A percentile compares a stretch with the other conserved stretches of the same genome.
Evolutionary conservation across 345 rosid species (phyloP).

Genomic region (Mercurialis annua): DNA sequence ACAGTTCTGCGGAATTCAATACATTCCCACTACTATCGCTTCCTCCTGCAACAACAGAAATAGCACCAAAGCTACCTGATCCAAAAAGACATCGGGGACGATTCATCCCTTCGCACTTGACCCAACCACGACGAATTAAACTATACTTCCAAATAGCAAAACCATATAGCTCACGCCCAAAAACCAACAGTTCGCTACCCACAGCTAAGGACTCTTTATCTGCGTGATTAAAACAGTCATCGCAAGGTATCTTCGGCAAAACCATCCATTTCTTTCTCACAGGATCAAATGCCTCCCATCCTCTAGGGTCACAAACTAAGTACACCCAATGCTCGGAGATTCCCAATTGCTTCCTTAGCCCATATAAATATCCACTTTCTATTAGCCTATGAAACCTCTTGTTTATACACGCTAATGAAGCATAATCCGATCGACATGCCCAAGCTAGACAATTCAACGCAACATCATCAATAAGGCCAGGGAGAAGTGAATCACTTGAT

Average conservation of each 20-base stretch:
- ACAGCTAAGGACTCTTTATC: conserved; percentile 85
- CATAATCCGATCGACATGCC: conserved; percentile 57
- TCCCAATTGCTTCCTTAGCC: conserved; percentile 53
- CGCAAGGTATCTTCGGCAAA: conserved; percentile 79
- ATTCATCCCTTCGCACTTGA: conserved; percentile 69
- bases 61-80: conserved; percentile 60
- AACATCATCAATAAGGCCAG: conserved; percentile 75
- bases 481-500: conserved; percentile 66
- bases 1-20: conserved; percentile 61
- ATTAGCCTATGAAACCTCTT: conserved; percentile 52
- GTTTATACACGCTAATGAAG: conserved; percentile 52
- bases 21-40: conserved; percentile 56
- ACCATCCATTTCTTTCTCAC: conserved; percentile 58
- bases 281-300: conserved; percentile 73
- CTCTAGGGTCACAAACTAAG: conserved; percentile 75
- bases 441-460: conserved; percentile 64
- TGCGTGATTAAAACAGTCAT: conserved; percentile 72
- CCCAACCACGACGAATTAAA: conserved; percentile 49
- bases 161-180: conserved; percentile 63
- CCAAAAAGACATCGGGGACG: conserved; percentile 75
- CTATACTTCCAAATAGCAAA: conserved; percentile 81
- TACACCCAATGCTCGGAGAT: conserved; percentile 60
- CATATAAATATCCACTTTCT: conserved; percentile 47
- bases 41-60: conserved; percentile 75
- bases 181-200: conserved; percentile 65